A percentile compares a stretch with the other conserved stretches of the same genome.
Evolutionary conservation across 345 rosid genomes (phyloP).

Genomic region (Psidium guajava): DNA sequence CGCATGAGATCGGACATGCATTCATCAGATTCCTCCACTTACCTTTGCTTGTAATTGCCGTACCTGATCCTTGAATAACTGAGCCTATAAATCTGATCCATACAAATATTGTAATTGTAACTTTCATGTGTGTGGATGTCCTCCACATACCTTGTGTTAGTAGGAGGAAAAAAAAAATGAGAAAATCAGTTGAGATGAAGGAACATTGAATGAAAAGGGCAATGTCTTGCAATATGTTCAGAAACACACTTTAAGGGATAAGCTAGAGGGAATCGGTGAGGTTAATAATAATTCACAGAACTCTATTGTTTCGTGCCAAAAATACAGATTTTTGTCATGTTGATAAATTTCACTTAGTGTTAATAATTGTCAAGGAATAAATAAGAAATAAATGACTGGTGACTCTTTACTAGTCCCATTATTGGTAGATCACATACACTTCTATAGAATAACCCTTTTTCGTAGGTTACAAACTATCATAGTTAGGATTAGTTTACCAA

Average conservation of each 20-base stretch:
- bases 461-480: neutral
- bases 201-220: neutral
- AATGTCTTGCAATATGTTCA: neutral
- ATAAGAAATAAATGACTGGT: neutral
- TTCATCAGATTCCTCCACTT: neutral
- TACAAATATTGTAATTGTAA: neutral
- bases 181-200: neutral
- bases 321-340: neutral
- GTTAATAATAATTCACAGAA: neutral
- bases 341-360: neutral
- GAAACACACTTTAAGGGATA: neutral
- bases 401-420: neutral
- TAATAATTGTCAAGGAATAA: neutral
- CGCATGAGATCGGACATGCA: neutral
- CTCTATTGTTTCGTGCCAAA: neutral
- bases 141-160: neutral
- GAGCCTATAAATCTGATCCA: constrained; percentile 15
- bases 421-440: neutral
- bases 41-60: constrained; percentile 39
- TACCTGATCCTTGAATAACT: constrained; percentile 27
- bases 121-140: neutral
- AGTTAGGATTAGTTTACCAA: neutral
- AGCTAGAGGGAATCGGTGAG: neutral
- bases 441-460: neutral
- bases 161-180: neutral